These are phyloP conservation scores for Tarenaya hassleriana DNA, from an alignment of 345 rosid species.

Conservation along the genomic window DNA sequence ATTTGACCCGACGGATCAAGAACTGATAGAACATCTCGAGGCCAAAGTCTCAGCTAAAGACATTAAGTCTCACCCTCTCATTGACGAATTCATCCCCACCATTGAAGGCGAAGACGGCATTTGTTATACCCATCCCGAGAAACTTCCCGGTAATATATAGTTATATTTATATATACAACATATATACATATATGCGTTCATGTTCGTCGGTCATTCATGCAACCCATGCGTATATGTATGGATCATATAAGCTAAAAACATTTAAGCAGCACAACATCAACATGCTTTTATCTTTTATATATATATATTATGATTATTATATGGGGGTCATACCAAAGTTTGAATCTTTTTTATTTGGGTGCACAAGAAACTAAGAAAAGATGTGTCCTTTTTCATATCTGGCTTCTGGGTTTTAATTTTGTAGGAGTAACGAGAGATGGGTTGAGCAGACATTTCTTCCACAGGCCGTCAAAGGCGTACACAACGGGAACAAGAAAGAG, in stretches of 20 bases:
- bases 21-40: constrained; percentile 94
- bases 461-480: constrained; percentile 96
- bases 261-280: neutral
- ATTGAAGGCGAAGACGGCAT: constrained; percentile 99
- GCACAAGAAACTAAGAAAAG: constrained; percentile 13
- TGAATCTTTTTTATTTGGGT: constrained; percentile 17
- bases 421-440: constrained; percentile 98
- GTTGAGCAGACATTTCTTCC: constrained; percentile 94
- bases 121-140: constrained; percentile 99
- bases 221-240: no score
- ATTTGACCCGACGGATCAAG: constrained; percentile 99
- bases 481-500: constrained; percentile 96
- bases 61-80: constrained; percentile 91
- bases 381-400: neutral
- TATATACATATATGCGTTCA: no score
- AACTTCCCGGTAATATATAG: constrained; percentile 69
- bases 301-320: neutral
- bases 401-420: constrained; percentile 19
- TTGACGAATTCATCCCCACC: constrained; percentile 97
- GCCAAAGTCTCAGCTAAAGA: constrained; percentile 85
- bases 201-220: no score
- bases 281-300: neutral
- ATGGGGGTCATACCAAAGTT: constrained; percentile 13
- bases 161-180: neutral
- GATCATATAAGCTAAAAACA: no score